These are phyloP conservation scores for Phyllosticta citrichinensis DNA, from an alignment of 2,329 filamentous ascomycete species.

Conservation along the genomic window DNA sequence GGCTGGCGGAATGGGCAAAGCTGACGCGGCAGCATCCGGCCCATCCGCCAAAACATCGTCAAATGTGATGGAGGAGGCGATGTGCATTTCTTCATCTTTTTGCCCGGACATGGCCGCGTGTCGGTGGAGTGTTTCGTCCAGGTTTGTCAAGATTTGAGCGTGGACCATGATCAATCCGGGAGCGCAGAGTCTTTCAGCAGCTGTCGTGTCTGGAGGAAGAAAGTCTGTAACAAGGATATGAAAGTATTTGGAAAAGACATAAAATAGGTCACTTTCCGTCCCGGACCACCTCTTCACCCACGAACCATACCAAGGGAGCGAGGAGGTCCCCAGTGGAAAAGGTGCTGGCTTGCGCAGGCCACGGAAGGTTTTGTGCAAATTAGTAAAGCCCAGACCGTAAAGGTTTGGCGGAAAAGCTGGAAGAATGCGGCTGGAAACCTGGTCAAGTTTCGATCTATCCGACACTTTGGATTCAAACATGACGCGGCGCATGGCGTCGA, in stretches of 20 bases:
- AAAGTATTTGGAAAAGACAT: conserved; percentile 83
- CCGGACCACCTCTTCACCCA: conserved; percentile 84
- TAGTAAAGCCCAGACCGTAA: conserved; percentile 51
- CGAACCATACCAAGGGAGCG: conserved; percentile 73
- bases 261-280: conserved; percentile 79
- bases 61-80: conserved; percentile 45
- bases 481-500: conserved; percentile 60
- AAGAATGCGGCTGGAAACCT: conserved; percentile 51
- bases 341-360: conserved; percentile 56
- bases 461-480: conserved; percentile 58
- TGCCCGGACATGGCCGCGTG: conserved; percentile 33
- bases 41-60: conserved; percentile 52
- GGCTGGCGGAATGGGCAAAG: conserved; percentile 51
- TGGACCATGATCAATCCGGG: conserved; percentile 75
- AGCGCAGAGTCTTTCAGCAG: conserved; percentile 51
- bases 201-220: conserved; percentile 36
- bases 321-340: conserved; percentile 56
- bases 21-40: conserved; percentile 57
- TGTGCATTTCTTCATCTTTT: not conserved
- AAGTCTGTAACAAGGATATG: conserved; percentile 66
- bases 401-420: conserved; percentile 60
- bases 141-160: conserved; percentile 65
- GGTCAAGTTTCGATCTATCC: conserved; percentile 33
- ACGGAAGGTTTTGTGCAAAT: conserved; percentile 49
- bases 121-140: conserved; percentile 78